Percentiles rank a stretch among this genome's conserved stretches.
phyloP scores from a whole-genome alignment of 75 land plant species.

The Pinus tabuliformis region DNA sequence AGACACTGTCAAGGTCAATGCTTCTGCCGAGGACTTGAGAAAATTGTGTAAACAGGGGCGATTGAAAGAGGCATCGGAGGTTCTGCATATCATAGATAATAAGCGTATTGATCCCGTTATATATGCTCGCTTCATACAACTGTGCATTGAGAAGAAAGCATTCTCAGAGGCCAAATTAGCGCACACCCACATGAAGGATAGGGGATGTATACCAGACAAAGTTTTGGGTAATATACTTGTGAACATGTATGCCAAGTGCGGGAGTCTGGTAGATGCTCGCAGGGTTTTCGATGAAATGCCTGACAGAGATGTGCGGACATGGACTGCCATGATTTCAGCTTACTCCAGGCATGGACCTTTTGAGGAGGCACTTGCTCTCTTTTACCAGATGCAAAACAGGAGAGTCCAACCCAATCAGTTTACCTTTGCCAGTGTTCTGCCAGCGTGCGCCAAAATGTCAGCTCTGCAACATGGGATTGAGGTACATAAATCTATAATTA shows the following conservation, averaged over 20 bases:
- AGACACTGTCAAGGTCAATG: no score
- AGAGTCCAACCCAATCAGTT: background rate
- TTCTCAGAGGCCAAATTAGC: no score
- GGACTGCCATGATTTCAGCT: background rate
- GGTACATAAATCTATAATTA: background rate
- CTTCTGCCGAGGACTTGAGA: no score
- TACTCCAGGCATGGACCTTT: background rate
- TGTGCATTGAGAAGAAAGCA: no score
- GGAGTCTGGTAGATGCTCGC: background rate
- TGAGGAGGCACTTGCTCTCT: background rate
- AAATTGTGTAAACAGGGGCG: no score
- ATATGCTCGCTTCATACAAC: no score
- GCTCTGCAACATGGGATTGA: background rate
- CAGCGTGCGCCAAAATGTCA: background rate
- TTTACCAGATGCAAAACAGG: background rate
- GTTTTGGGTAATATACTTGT: slow-evolving; percentile 4
- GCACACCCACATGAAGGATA: no score
- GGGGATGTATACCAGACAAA: no score
- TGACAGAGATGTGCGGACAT: background rate
- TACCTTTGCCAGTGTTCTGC: background rate
- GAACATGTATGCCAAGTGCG: background rate
- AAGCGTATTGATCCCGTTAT: no score
- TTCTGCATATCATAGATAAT: no score
- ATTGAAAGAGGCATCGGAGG: no score
- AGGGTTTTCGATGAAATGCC: background rate